Base-by-base conservation (phyloP, 441 rosid species). In the Theobroma grandiflorum region DNA sequence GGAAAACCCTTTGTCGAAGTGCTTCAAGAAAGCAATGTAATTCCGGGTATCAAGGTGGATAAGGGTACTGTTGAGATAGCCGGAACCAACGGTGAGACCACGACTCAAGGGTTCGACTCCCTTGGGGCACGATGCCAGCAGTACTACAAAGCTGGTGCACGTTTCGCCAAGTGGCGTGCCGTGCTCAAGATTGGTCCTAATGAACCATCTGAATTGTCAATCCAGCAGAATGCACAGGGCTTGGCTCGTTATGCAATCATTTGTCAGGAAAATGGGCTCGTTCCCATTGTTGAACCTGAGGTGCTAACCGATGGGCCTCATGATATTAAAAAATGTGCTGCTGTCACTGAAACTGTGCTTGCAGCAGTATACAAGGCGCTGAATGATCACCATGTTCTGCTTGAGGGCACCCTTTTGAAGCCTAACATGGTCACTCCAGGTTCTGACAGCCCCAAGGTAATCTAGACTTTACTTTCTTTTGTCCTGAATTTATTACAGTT, bases 391-490 rank as follows among this genome's bases (percentile, higher is more conserved):
- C 99, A 94, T 80, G 99, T 96, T 55, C 93, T 96, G 65, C 98
- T 96, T 14, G 99, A 96, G 83, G 99, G 99, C 78, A 93, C 98
- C 5, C 88, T 96, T 72, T 93, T 96, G 47, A 96, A 96, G 87
- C 99, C 98, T 18, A 96, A 96, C 87, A 94, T 94, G 98, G 98
- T 96, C 80, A 91, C 98, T 76, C 98, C 99, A 0, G 99, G 99
- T 76, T 94, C 98, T 2, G 94, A 92, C 63, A 81, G 93, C 88
- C 89, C 94, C 12, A 94, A 92, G 99, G 99, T 94, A 88, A 78
- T 7, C 0, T 22, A 55, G 4, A 6, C 70, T 62, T 65, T 11
- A 31, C 4, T 6, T 43, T 38, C 49, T 67, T 18, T 45, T 45
- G 12, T 45, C 12, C 49, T 45, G 3, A 8, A 9, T 45, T 26